These are phyloP conservation scores for Phyllosticta citrichinensis DNA, from an alignment of 2,329 filamentous ascomycete species.

Conservation along the genomic window DNA sequence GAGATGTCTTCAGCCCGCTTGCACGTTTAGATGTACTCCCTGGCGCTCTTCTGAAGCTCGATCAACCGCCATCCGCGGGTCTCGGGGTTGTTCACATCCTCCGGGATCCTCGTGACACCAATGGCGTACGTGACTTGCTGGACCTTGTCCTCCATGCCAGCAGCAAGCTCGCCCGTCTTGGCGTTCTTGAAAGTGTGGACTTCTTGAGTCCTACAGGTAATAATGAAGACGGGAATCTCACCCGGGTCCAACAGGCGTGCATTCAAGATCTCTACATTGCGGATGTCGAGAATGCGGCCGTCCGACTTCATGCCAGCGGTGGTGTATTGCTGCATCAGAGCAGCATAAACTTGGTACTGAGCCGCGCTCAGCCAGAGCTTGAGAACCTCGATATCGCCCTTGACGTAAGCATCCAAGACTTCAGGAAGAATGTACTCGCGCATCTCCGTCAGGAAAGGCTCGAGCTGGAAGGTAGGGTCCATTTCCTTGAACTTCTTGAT, in stretches of 20 bases:
- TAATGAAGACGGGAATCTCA: conserved; percentile 90
- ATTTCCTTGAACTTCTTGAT: conserved; percentile 97
- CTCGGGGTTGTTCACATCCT: conserved; percentile 95
- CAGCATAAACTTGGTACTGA: conserved; percentile 92
- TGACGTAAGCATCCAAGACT: conserved; percentile 95
- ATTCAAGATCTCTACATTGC: conserved; percentile 79
- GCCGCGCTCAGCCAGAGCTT: conserved; percentile 94
- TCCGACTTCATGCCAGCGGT: conserved; percentile 89
- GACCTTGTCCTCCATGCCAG: conserved; percentile 97
- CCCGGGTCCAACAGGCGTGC: conserved; percentile 75
- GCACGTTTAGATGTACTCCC: conserved; percentile 61
- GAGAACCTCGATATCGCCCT: conserved; percentile 81
- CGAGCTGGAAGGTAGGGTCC: conserved; percentile 89
- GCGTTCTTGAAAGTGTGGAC: conserved; percentile 93
- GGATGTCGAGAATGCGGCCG: conserved; percentile 88
- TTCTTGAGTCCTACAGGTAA: conserved; percentile 93
- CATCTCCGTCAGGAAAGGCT: conserved; percentile 89
- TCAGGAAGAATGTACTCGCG: conserved; percentile 97
- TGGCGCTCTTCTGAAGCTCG: conserved; percentile 94
- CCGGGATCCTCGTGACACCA: conserved; percentile 82
- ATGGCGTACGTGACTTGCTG: conserved; percentile 98
- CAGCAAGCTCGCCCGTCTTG: conserved; percentile 80
- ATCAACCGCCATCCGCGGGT: conserved; percentile 95
- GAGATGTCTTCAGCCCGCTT: not conserved
- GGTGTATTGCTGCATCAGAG: conserved; percentile 93